Evolutionary conservation across 768 basidiomycete species (phyloP).

Genomic region (Tulasnella sp.): DNA sequence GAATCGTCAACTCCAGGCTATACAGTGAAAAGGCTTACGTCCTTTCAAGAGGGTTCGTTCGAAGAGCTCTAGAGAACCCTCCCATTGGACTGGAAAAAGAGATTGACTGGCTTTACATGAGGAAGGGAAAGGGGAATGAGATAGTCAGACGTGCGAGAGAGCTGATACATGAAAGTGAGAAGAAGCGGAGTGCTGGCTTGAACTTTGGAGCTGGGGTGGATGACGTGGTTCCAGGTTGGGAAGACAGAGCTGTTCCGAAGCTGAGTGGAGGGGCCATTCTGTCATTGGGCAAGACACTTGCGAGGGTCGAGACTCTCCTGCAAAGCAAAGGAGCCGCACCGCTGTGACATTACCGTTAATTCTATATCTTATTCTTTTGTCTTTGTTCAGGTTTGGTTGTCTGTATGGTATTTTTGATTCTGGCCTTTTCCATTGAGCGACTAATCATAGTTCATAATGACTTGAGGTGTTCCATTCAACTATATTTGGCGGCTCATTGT

Average conservation of each 20-base stretch:
- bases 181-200: slow-evolving; percentile 12
- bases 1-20: slow-evolving; percentile 66
- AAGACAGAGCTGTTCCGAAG: slow-evolving; percentile 52
- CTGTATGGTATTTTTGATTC: no score
- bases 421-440: neutral
- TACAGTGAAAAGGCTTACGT: slow-evolving; percentile 93
- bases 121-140: slow-evolving; percentile 48
- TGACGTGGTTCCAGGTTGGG: slow-evolving; percentile 26
- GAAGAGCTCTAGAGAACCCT: slow-evolving; percentile 75
- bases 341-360: no score
- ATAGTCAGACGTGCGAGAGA: slow-evolving; percentile 48
- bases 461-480: neutral
- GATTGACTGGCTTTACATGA: slow-evolving; percentile 60
- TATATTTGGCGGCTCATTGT: no score
- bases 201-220: slow-evolving; percentile 21
- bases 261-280: slow-evolving; percentile 70
- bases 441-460: neutral
- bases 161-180: slow-evolving; percentile 57
- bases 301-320: slow-evolving; percentile 38
- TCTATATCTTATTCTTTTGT: no score
- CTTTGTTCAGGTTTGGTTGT: no score
- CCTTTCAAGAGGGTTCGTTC: slow-evolving; percentile 76
- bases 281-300: slow-evolving; percentile 59
- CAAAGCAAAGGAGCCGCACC: neutral
- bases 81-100: slow-evolving; percentile 57